phyloP scores from a whole-genome alignment of 2,329 filamentous ascomycete genomes.

The Didymella arachidicola region DNA sequence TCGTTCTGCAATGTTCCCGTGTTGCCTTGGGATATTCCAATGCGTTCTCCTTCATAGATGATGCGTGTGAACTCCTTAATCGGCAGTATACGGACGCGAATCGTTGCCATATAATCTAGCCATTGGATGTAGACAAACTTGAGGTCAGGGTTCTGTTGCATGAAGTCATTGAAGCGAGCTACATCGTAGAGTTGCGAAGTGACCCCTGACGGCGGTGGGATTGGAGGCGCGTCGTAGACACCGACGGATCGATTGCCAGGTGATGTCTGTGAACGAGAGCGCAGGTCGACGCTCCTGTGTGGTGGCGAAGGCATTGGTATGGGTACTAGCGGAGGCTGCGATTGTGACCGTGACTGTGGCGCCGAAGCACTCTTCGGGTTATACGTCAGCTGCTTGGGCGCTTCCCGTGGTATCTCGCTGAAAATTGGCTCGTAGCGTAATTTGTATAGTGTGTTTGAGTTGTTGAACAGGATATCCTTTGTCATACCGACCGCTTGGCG shows the following conservation, averaged over 20 bases:
- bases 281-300: neutral
- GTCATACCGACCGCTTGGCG: conserved; percentile 70
- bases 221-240: conserved; percentile 29
- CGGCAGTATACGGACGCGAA: conserved; percentile 73
- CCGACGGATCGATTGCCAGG: conserved; percentile 20
- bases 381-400: conserved; percentile 36
- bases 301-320: conserved; percentile 17
- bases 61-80: conserved; percentile 56
- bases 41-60: conserved; percentile 45
- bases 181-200: conserved; percentile 46
- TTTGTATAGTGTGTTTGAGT: conserved; percentile 77
- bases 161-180: conserved; percentile 57
- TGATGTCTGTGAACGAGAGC: conserved; percentile 2
- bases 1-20: conserved; percentile 76
- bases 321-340: conserved; percentile 11
- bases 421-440: conserved; percentile 59
- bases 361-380: conserved; percentile 26
- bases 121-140: conserved; percentile 79
- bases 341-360: conserved; percentile 2
- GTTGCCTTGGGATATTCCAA: conserved; percentile 70
- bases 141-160: conserved; percentile 59
- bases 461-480: conserved; percentile 75
- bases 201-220: conserved; percentile 41
- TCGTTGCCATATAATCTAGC: conserved; percentile 77
- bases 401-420: conserved; percentile 32